A percentile compares a stretch with the other conserved stretches of the same genome.
phyloP scores from a whole-genome alignment of 148 eudicot genomes.

The Silene latifolia region DNA sequence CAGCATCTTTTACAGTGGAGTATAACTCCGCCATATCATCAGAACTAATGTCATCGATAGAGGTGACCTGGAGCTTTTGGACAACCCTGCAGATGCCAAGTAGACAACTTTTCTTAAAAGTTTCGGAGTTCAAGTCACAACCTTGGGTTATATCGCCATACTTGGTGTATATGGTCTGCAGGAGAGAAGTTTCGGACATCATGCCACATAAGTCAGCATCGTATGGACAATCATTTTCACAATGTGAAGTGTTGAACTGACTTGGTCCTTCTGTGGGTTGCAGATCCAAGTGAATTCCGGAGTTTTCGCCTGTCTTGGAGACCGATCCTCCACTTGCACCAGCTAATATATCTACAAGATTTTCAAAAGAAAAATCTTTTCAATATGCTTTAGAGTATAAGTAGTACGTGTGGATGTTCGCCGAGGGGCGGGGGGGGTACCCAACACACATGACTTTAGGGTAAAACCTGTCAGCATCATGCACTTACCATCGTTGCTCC shows the following conservation, averaged over 20 bases:
- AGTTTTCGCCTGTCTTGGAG: neutral
- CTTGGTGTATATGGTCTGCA: conserved; percentile 4
- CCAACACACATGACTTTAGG: too few species aligned
- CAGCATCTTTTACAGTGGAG: neutral
- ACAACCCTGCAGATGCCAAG: neutral
- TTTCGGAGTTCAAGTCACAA: neutral
- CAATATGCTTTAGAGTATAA: too few species aligned
- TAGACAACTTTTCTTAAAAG: neutral
- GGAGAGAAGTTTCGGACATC: neutral
- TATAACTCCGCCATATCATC: neutral
- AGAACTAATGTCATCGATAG: neutral
- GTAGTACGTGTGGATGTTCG: too few species aligned
- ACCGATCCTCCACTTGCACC: neutral
- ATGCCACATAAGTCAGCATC: neutral
- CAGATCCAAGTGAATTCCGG: neutral
- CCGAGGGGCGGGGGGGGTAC: too few species aligned
- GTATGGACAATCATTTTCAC: neutral
- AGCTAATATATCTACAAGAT: neutral
- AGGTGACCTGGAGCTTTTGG: conserved; percentile 1
- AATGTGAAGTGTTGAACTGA: neutral
- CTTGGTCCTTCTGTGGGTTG: conserved; percentile 1
- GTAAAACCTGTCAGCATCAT: too few species aligned
- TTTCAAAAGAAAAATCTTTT: neutral
- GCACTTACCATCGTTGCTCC: too few species aligned
- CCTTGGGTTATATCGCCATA: conserved; percentile 1